Conservation (phyloP, 148 eudicot species). For the Vaccinium darrowii region DNA sequence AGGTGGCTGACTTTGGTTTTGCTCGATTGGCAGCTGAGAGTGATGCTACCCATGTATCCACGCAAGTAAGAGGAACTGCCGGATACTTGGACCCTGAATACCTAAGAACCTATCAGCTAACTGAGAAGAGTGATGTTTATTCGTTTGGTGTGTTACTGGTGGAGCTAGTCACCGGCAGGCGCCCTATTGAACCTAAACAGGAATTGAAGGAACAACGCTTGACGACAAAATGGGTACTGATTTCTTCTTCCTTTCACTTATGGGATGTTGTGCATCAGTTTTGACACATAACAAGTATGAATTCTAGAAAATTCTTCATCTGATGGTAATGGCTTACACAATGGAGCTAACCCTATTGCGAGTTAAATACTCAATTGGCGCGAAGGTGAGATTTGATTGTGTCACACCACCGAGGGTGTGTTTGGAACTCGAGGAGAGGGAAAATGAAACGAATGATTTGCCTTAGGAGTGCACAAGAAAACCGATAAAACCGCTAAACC, state of each 20-base stretch:
- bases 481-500: no score
- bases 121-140: constrained; percentile 93
- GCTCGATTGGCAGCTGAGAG: constrained; percentile 65
- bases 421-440: no score
- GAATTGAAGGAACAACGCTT: constrained; percentile 60
- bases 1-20: constrained; percentile 93
- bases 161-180: constrained; percentile 82
- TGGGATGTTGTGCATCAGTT: background rate
- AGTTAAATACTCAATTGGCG: background rate
- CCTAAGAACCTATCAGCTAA: constrained; percentile 74
- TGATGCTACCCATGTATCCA: constrained; percentile 75
- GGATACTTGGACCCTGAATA: constrained; percentile 96
- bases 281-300: background rate
- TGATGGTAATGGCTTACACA: background rate
- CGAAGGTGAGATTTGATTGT: background rate
- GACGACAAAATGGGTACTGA: constrained; percentile 76
- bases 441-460: background rate
- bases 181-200: constrained; percentile 77
- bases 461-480: no score
- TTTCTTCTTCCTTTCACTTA: background rate
- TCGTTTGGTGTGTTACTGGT: constrained; percentile 90
- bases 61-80: constrained; percentile 96
- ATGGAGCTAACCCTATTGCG: background rate
- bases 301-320: background rate
- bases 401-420: background rate